Conservation (phyloP, 106 monocot genomes). For the Allium sativum region DNA sequence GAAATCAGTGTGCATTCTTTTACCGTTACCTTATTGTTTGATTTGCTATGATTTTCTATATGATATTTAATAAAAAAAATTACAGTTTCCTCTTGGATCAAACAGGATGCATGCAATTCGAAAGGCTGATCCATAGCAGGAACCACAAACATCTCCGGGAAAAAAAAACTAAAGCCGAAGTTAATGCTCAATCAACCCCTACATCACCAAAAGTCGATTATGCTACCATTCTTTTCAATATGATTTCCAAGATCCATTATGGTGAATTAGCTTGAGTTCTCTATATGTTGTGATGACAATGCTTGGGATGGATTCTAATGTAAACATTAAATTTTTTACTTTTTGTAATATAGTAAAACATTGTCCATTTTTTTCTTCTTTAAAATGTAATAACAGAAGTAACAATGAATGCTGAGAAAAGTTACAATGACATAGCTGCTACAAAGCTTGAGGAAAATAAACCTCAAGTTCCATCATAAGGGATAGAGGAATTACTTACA, state of each 20-base stretch:
- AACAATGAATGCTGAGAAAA: slow-evolving; percentile 19
- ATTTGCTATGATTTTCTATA: too few species aligned
- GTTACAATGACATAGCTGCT: slow-evolving; percentile 1
- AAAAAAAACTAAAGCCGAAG: too few species aligned
- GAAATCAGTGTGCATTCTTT: too few species aligned
- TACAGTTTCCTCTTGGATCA: too few species aligned
- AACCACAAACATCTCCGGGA: too few species aligned
- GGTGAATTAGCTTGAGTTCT: slow-evolving; percentile 42
- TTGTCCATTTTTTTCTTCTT: too few species aligned
- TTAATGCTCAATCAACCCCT: slow-evolving; percentile 20
- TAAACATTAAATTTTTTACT: slow-evolving; percentile 17
- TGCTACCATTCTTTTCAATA: slow-evolving; percentile 76
- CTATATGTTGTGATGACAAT: slow-evolving; percentile 48
- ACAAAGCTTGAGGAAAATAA: slow-evolving; percentile 40
- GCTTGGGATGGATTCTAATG: slow-evolving; percentile 85
- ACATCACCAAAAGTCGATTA: slow-evolving; percentile 70
- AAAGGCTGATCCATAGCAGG: too few species aligned
- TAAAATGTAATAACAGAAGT: slow-evolving; percentile 44
- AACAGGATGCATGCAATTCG: too few species aligned
- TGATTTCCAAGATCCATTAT: slow-evolving; percentile 63
- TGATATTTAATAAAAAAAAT: too few species aligned
- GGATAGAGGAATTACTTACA: slow-evolving; percentile 68
- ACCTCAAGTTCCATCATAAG: slow-evolving; percentile 15
- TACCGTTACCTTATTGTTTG: too few species aligned
- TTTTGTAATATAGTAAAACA: neutral